Evolutionary conservation across 768 basidiomycete species (phyloP).

Genomic region (Rubroboletus satanas): DNA sequence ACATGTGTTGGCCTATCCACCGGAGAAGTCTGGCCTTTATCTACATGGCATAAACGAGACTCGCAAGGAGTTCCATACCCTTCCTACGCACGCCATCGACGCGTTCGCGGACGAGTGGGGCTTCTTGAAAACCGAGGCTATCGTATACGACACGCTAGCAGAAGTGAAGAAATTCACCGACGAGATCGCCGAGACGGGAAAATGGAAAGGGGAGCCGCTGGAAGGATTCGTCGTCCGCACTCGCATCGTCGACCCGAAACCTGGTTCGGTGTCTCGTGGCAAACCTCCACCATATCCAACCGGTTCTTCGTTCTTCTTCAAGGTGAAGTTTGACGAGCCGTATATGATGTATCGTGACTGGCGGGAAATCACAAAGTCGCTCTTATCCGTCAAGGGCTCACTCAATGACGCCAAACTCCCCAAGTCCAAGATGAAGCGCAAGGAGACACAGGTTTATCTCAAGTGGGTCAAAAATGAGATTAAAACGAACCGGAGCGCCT

Average conservation of each 20-base stretch:
- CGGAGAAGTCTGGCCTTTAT: conserved; percentile 84
- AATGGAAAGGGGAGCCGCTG: conserved; percentile 80
- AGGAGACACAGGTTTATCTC: conserved; percentile 77
- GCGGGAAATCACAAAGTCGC: conserved; percentile 84
- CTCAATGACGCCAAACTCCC: conserved; percentile 42
- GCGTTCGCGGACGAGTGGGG: conserved; percentile 88
- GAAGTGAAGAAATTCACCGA: conserved; percentile 74
- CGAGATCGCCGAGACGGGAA: conserved; percentile 58
- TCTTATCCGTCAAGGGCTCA: conserved; percentile 45
- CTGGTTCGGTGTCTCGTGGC: conserved; percentile 25
- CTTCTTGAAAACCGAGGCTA: conserved; percentile 73
- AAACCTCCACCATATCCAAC: conserved; percentile 61
- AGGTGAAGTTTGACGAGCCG: conserved; percentile 97
- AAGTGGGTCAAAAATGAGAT: conserved; percentile 84
- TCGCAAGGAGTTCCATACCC: conserved; percentile 64
- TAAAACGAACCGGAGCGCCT: conserved; percentile 50
- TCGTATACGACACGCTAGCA: conserved; percentile 49
- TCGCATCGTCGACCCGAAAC: conserved; percentile 47
- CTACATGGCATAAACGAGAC: conserved; percentile 87
- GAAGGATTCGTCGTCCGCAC: conserved; percentile 96
- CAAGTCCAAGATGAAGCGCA: conserved; percentile 64
- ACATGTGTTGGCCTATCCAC: conserved; percentile 83
- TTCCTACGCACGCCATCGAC: conserved; percentile 62
- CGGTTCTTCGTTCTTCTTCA: conserved; percentile 95
- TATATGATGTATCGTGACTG: conserved; percentile 99